A percentile compares a stretch with the other conserved stretches of the same genome.
Conservation (phyloP, 441 rosid genomes). For the Eruca vesicaria region DNA sequence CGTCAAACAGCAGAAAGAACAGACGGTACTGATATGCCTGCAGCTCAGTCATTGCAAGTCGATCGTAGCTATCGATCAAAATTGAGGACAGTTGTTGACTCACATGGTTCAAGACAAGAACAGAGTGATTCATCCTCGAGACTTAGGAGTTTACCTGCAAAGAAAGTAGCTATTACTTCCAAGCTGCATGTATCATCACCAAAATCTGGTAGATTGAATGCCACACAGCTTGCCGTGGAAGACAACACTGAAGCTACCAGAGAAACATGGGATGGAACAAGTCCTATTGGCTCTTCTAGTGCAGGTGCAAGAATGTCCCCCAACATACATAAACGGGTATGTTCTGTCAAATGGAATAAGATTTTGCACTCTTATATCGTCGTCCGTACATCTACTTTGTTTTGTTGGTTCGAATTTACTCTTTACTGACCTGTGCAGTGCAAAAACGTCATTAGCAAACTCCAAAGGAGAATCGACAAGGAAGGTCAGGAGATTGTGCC, state of each 20-base stretch:
- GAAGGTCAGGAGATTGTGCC: slow-evolving; percentile 98
- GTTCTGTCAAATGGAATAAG: slow-evolving; percentile 13
- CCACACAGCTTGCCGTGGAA: slow-evolving; percentile 51
- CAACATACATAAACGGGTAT: slow-evolving; percentile 84
- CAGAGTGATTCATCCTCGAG: slow-evolving; percentile 68
- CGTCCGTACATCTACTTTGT: background rate
- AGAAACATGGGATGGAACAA: slow-evolving; percentile 77
- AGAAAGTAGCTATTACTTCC: slow-evolving; percentile 67
- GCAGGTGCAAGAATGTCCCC: slow-evolving; percentile 75
- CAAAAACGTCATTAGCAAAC: slow-evolving; percentile 88
- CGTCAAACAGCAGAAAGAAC: slow-evolving; percentile 73
- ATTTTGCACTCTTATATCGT: background rate
- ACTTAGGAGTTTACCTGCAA: slow-evolving; percentile 61
- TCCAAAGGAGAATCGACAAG: slow-evolving; percentile 84
- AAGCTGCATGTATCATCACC: slow-evolving; percentile 63
- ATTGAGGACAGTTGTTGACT: slow-evolving; percentile 60
- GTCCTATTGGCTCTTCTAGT: slow-evolving; percentile 52
- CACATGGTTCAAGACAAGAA: slow-evolving; percentile 59
- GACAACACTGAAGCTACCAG: slow-evolving; percentile 57
- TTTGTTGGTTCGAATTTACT: background rate
- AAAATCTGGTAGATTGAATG: slow-evolving; percentile 65
- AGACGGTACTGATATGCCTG: slow-evolving; percentile 52
- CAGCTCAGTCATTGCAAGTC: slow-evolving; percentile 52
- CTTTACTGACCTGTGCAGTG: slow-evolving; percentile 49
- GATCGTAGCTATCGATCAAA: slow-evolving; percentile 70